These are phyloP conservation scores for Fusarium equiseti DNA, from an alignment of 2,329 filamentous ascomycete species.

Conservation along the genomic window DNA sequence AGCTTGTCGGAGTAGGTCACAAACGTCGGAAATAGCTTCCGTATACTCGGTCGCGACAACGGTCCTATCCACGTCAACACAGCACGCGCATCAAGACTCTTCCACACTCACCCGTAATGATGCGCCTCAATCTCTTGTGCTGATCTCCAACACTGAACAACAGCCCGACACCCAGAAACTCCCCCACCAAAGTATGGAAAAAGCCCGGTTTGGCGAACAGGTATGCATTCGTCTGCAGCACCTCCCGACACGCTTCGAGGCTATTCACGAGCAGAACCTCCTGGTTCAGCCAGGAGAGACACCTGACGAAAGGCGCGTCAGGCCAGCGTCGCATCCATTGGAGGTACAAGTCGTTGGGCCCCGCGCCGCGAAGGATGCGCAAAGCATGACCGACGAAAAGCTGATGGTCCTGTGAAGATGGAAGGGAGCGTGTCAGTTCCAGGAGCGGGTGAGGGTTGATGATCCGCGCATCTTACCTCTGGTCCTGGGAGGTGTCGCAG, in stretches of 20 bases:
- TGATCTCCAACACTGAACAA: conserved; percentile 27
- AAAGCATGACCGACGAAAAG: conserved; percentile 14
- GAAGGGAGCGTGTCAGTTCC: rapidly evolving
- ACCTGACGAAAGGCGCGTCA: conserved; percentile 18
- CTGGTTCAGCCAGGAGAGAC: conserved; percentile 24
- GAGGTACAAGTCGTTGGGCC: conserved; percentile 24
- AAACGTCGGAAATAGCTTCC: conserved; percentile 4
- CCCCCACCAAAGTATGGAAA: conserved; percentile 30
- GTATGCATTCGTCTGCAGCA: conserved; percentile 23
- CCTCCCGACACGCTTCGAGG: conserved; percentile 24
- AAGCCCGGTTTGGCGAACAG: conserved; percentile 25
- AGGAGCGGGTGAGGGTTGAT: rapidly evolving
- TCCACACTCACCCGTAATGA: not conserved
- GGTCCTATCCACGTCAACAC: not conserved
- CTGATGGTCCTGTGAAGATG: conserved; percentile 4
- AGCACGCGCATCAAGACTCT: rapidly evolving
- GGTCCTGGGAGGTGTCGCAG: conserved; percentile 12
- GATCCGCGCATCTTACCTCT: not conserved
- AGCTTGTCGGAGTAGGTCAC: conserved; percentile 1
- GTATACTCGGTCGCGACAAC: conserved; percentile 13
- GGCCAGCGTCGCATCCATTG: conserved; percentile 32
- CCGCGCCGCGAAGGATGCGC: not conserved
- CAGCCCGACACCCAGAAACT: conserved; percentile 22
- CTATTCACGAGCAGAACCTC: conserved; percentile 29
- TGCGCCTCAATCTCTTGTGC: conserved; percentile 28